Evolutionary conservation across 169 alveolate genomes (phyloP).

Genomic region (Babesia bigemina): DNA sequence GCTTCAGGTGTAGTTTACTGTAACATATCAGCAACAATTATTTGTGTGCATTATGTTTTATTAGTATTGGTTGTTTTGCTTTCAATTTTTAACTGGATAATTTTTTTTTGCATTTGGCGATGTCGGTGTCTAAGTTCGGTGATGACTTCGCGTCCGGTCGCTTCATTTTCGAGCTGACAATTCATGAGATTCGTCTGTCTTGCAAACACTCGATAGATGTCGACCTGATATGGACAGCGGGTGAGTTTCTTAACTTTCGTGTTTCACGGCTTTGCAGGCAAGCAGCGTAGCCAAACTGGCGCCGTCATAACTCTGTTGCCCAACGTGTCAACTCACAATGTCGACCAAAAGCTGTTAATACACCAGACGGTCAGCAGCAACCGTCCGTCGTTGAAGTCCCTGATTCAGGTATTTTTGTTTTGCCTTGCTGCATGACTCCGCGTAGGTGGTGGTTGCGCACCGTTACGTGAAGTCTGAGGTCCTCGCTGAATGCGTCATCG

Average conservation of each 20-base stretch:
- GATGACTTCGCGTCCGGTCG: conserved; percentile 7
- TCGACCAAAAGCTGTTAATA: conserved; percentile 45
- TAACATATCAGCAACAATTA: background rate
- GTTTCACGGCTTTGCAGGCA: conserved; percentile 11
- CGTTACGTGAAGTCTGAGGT: conserved; percentile 25
- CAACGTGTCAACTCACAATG: conserved; percentile 1
- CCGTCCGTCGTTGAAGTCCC: background rate
- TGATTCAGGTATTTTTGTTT: conserved; percentile 2
- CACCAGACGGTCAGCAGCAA: conserved; percentile 34
- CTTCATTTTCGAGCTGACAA: conserved; percentile 36
- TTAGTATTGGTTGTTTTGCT: background rate
- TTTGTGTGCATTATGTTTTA: background rate
- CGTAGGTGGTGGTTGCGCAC: conserved; percentile 29
- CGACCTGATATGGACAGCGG: conserved; percentile 42
- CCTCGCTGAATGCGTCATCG: conserved; percentile 45
- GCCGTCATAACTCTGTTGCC: conserved; percentile 24
- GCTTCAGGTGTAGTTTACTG: no score
- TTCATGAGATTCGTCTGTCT: conserved; percentile 1
- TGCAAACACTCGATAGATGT: conserved; percentile 7
- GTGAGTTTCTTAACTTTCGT: background rate
- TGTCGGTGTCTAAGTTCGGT: conserved; percentile 1
- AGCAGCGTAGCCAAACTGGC: conserved; percentile 42
- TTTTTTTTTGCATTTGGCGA: background rate
- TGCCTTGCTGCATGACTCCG: background rate
- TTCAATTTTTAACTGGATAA: background rate